Percentiles rank a stretch among this genome's conserved stretches.
Conservation (phyloP, 179 eudicot genomes). For the Gypsophila paniculata region DNA sequence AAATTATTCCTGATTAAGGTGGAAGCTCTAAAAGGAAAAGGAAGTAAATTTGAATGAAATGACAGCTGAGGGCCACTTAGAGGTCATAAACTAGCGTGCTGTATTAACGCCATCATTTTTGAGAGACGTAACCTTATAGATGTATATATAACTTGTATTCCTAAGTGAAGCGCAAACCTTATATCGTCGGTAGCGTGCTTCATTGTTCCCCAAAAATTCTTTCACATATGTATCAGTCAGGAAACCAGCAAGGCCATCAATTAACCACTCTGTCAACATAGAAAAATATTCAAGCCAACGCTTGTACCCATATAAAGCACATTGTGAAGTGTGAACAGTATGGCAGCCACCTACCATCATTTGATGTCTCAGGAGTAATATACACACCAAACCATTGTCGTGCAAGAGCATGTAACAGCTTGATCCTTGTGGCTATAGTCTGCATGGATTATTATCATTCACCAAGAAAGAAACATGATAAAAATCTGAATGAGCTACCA, state of each 20-base stretch:
- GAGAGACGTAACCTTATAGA: neutral
- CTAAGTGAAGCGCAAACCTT: conserved; percentile 50
- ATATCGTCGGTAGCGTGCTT: conserved; percentile 86
- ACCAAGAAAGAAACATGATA: conserved; percentile 17
- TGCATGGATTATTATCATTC: conserved; percentile 28
- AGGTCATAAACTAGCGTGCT: neutral
- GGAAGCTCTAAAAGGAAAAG: neutral
- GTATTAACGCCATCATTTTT: neutral
- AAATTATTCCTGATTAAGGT: neutral
- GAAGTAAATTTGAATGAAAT: neutral
- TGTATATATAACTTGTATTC: neutral
- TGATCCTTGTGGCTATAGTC: conserved; percentile 88
- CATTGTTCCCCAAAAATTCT: conserved; percentile 85
- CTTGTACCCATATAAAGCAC: conserved; percentile 19
- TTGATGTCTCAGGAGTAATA: conserved; percentile 82
- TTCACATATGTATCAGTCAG: conserved; percentile 74
- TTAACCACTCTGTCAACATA: conserved; percentile 72
- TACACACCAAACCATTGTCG: conserved; percentile 98
- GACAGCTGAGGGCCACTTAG: neutral
- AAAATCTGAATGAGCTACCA: neutral
- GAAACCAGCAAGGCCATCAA: conserved; percentile 96
- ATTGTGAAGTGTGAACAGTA: neutral
- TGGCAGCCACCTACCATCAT: conserved; percentile 62
- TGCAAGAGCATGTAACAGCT: conserved; percentile 87
- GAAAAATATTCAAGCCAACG: conserved; percentile 20